A percentile compares a stretch with the other conserved stretches of the same genome.
phyloP scores from a whole-genome alignment of 371 early-diverging fungal genomes.

The Funneliformis caledonium region DNA sequence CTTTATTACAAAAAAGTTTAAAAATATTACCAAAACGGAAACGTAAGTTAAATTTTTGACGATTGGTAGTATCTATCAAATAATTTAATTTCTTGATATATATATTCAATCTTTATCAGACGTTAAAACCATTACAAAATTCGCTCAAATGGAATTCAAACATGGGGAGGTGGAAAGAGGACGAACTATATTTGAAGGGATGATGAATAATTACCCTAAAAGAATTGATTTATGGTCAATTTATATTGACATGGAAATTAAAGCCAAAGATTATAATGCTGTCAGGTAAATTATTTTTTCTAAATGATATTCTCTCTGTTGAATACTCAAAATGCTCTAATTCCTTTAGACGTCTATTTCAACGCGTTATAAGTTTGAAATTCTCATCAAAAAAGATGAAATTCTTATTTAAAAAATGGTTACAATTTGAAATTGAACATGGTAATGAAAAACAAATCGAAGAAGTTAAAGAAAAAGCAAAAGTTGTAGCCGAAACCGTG shows the following conservation, averaged over 20 bases:
- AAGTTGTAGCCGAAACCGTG: conserved; percentile 79
- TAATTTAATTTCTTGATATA: conserved; percentile 18
- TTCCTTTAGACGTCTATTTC: conserved; percentile 79
- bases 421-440: conserved; percentile 88
- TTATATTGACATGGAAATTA: conserved; percentile 94
- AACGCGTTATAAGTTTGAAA: conserved; percentile 83
- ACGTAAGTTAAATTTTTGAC: conserved; percentile 55
- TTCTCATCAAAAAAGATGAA: conserved; percentile 97
- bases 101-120: conserved; percentile 40
- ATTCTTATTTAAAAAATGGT: conserved; percentile 96
- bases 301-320: not conserved
- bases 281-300: conserved; percentile 58
- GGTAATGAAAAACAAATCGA: conserved; percentile 80
- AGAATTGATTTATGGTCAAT: conserved; percentile 94
- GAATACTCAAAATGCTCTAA: not conserved
- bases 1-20: conserved; percentile 77
- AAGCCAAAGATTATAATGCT: conserved; percentile 67
- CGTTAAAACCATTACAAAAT: conserved; percentile 74
- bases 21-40: conserved; percentile 89
- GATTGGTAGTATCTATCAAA: not conserved
- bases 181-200: conserved; percentile 94
- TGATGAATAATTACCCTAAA: conserved; percentile 91
- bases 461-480: conserved; percentile 85
- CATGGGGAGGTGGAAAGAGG: conserved; percentile 93
- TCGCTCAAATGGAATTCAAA: conserved; percentile 95